These are phyloP conservation scores for Lactarius akahatsu DNA, from an alignment of 768 basidiomycete genomes.

Conservation along the genomic window DNA sequence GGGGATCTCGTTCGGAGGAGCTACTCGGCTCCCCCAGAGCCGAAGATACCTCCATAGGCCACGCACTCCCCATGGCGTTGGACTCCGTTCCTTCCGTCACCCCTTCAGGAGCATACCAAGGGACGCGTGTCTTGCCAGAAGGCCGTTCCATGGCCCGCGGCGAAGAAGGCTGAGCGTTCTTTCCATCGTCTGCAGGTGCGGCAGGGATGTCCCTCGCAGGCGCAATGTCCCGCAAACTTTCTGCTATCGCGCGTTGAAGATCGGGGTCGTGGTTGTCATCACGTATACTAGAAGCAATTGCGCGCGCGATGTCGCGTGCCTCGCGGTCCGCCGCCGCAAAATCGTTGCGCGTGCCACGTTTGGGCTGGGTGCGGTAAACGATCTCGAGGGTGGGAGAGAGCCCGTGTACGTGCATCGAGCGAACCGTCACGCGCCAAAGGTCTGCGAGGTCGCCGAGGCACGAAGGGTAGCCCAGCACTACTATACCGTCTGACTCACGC, in stretches of 20 bases:
- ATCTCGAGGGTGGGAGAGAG: conserved; percentile 47
- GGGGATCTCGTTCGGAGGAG: not conserved
- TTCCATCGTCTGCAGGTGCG: not conserved
- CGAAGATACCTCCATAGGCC: not conserved
- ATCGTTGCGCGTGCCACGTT: conserved; percentile 1
- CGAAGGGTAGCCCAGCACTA: conserved; percentile 12
- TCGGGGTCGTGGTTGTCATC: conserved; percentile 30
- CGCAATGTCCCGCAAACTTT: conserved; percentile 29
- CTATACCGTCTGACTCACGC: conserved; percentile 1
- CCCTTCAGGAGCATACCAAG: conserved; percentile 37
- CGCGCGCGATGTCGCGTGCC: conserved; percentile 44
- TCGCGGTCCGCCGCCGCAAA: conserved; percentile 34
- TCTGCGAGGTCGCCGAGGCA: conserved; percentile 37
- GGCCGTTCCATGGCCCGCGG: conserved; percentile 14
- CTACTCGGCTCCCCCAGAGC: not conserved
- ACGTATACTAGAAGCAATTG: conserved; percentile 48
- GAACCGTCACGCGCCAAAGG: conserved; percentile 36
- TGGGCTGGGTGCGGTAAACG: conserved; percentile 46
- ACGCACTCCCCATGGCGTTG: not conserved
- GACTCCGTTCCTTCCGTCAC: conserved; percentile 25
- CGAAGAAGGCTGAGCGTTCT: conserved; percentile 1
- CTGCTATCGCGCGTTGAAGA: conserved; percentile 30
- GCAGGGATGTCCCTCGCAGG: not conserved
- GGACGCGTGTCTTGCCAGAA: conserved; percentile 32
- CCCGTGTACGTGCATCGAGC: conserved; percentile 32